These are phyloP conservation scores for Yamadazyma siamensis DNA, from an alignment of 1,139 yeast species.

Conservation along the genomic window DNA sequence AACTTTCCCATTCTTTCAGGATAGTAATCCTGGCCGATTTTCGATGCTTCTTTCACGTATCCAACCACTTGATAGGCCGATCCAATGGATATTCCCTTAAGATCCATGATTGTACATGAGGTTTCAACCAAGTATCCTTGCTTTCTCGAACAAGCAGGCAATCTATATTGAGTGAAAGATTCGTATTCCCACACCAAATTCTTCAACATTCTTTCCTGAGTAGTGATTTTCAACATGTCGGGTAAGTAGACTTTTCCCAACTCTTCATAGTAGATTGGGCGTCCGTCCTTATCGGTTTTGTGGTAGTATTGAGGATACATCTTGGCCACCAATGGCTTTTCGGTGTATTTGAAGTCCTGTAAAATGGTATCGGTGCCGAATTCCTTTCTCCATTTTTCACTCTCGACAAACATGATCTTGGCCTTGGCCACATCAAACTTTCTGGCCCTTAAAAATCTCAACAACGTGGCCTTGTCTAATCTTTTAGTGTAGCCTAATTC, in stretches of 20 bases:
- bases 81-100: constrained; percentile 86
- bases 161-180: constrained; percentile 74
- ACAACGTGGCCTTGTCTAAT: constrained; percentile 83
- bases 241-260: constrained; percentile 85
- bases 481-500: constrained; percentile 70
- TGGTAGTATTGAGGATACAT: constrained; percentile 96
- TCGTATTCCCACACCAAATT: constrained; percentile 98
- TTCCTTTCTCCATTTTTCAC: constrained; percentile 90
- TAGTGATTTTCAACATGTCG: constrained; percentile 90
- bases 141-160: constrained; percentile 93
- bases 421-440: constrained; percentile 84
- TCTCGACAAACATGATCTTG: constrained; percentile 74
- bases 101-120: constrained; percentile 91
- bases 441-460: constrained; percentile 92
- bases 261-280: constrained; percentile 94
- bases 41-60: constrained; percentile 89
- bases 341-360: constrained; percentile 82
- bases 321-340: constrained; percentile 84
- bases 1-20: constrained; percentile 99
- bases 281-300: constrained; percentile 94
- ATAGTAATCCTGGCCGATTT: constrained; percentile 93
- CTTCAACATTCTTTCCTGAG: constrained; percentile 93
- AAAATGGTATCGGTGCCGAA: constrained; percentile 85
- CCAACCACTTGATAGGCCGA: constrained; percentile 82
- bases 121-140: constrained; percentile 81